Conservation (phyloP, 108 stramenopile species). For the Fistulifera pelliculosa region DNA sequence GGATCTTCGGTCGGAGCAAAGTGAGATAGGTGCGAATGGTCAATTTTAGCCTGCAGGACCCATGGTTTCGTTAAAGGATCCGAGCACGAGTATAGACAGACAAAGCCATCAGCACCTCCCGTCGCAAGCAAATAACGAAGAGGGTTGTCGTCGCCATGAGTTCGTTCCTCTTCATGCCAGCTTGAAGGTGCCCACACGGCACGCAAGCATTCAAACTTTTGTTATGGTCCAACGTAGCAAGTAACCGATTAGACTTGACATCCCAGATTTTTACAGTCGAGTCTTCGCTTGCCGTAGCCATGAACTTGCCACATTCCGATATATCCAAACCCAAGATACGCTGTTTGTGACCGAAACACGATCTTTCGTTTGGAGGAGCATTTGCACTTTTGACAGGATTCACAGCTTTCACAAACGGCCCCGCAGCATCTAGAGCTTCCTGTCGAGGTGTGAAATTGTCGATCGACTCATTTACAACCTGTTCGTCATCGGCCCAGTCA, state of each 20-base stretch:
- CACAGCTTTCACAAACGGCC: not conserved
- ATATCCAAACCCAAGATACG: conserved; percentile 61
- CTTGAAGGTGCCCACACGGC: conserved; percentile 50
- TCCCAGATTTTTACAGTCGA: conserved; percentile 67
- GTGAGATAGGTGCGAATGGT: conserved; percentile 29
- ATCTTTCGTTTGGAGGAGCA: conserved; percentile 32
- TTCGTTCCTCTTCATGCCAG: conserved; percentile 11
- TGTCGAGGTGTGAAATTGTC: not conserved
- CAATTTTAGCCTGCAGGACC: conserved; percentile 17
- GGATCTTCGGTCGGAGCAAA: conserved; percentile 17
- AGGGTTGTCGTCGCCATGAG: not conserved
- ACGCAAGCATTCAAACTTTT: conserved; percentile 67
- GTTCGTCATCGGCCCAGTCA: not conserved
- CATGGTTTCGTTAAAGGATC: conserved; percentile 20
- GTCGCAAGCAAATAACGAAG: conserved; percentile 22
- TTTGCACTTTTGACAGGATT: not conserved
- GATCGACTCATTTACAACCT: not conserved
- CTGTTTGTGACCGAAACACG: conserved; percentile 63
- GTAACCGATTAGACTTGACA: conserved; percentile 29
- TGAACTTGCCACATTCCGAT: conserved; percentile 54
- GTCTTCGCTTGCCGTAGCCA: conserved; percentile 79
- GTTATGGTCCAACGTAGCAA: conserved; percentile 46
- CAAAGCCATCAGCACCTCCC: conserved; percentile 30
- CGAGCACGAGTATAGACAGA: conserved; percentile 16
- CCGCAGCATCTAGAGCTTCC: not conserved